phyloP scores from a whole-genome alignment of 1,284 basidiomycete genomes.

The Pascua guehoae region DNA sequence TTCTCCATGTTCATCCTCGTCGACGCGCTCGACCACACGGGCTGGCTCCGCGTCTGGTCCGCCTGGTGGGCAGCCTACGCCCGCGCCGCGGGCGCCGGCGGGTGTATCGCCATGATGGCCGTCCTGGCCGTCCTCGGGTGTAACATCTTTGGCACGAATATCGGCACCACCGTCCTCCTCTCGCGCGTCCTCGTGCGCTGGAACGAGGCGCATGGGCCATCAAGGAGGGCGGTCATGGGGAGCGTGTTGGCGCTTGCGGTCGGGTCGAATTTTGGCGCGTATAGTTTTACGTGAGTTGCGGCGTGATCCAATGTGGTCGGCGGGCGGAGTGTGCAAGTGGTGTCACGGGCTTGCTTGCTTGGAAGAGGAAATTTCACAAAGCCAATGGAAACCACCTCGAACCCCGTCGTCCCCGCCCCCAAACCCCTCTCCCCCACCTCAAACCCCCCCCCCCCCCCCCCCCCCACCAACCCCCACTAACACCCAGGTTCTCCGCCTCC shows the following conservation, averaged over 20 bases:
- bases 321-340: no score
- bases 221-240: constrained; percentile 45
- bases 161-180: constrained; percentile 90
- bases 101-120: constrained; percentile 54
- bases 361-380: no score
- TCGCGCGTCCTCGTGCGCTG: constrained; percentile 47
- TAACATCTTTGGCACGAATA: constrained; percentile 89
- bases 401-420: no score
- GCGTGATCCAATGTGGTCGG: no score
- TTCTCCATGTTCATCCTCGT: constrained; percentile 95
- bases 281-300: constrained; percentile 67
- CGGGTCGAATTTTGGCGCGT: constrained; percentile 87
- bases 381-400: no score
- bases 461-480: background rate
- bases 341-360: no score
- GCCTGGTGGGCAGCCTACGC: constrained; percentile 63
- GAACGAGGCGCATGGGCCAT: constrained; percentile 28
- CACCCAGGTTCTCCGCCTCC: constrained; percentile 64
- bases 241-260: constrained; percentile 64
- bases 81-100: constrained; percentile 44
- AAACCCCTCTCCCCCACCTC: no score
- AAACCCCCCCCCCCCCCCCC: background rate
- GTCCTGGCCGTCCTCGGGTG: constrained; percentile 67
- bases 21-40: constrained; percentile 72
- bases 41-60: constrained; percentile 89